These are phyloP conservation scores for Beta macrorhiza DNA, from an alignment of 179 eudicot species.

Conservation along the genomic window DNA sequence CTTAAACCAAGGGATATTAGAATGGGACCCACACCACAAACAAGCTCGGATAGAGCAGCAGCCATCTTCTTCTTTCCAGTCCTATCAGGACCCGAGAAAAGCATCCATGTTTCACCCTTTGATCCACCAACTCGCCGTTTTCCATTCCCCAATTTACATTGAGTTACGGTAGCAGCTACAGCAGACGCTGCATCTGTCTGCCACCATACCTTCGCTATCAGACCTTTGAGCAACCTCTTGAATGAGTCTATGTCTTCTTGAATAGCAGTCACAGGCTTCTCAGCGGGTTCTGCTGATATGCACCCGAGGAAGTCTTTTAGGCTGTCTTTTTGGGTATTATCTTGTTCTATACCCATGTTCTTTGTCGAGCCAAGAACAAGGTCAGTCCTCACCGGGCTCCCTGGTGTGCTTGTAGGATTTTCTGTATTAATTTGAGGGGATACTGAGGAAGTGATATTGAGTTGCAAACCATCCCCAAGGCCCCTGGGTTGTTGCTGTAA, in stretches of 20 bases:
- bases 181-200: constrained; percentile 82
- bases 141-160: constrained; percentile 68
- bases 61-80: constrained; percentile 88
- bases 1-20: constrained; percentile 62
- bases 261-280: constrained; percentile 40
- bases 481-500: constrained; percentile 40
- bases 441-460: constrained; percentile 39
- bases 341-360: constrained; percentile 22
- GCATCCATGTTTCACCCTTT: constrained; percentile 76
- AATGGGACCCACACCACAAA: constrained; percentile 50
- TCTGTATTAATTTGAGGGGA: constrained; percentile 18
- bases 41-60: constrained; percentile 61
- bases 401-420: constrained; percentile 37
- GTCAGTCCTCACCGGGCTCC: constrained; percentile 78
- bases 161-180: constrained; percentile 64
- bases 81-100: constrained; percentile 77
- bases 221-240: constrained; percentile 80
- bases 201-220: constrained; percentile 83
- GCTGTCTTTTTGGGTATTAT: constrained; percentile 26
- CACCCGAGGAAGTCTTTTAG: constrained; percentile 56
- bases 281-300: constrained; percentile 50
- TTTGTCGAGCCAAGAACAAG: constrained; percentile 65
- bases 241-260: constrained; percentile 60
- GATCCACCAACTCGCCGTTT: constrained; percentile 49
- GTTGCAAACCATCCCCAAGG: constrained; percentile 47